Evolutionary conservation across 106 monocot genomes (phyloP).

Genomic region (Phalaenopsis equestris): DNA sequence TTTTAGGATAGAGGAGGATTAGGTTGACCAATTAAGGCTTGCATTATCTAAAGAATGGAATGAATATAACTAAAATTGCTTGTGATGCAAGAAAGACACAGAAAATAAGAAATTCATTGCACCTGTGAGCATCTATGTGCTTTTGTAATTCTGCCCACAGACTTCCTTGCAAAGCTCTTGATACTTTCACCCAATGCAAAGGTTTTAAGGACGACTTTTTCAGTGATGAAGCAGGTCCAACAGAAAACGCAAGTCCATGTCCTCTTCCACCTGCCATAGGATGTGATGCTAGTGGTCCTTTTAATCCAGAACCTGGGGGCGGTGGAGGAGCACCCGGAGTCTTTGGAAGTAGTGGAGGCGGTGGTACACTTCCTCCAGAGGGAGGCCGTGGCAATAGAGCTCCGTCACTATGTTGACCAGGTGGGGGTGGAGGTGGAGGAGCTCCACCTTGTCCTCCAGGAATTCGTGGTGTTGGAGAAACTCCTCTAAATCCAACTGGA

Average conservation of each 20-base stretch:
- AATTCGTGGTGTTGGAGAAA: not conserved
- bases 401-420: slow-evolving; percentile 10
- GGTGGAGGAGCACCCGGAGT: slow-evolving; percentile 48
- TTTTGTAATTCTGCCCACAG: slow-evolving; percentile 95
- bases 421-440: slow-evolving; percentile 3
- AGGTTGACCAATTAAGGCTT: not conserved
- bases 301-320: slow-evolving; percentile 22
- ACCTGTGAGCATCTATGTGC: slow-evolving; percentile 68
- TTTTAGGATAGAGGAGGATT: not conserved
- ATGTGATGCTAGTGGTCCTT: slow-evolving; percentile 19
- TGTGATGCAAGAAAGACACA: not conserved
- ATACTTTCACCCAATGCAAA: slow-evolving; percentile 94
- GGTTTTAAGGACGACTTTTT: slow-evolving; percentile 82
- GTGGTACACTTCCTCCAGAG: slow-evolving; percentile 7
- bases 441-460: not conserved
- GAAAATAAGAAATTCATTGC: slow-evolving; percentile 8
- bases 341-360: slow-evolving; percentile 17
- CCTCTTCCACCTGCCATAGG: slow-evolving; percentile 37
- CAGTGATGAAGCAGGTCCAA: slow-evolving; percentile 16
- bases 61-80: slow-evolving; percentile 10
- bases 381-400: slow-evolving; percentile 13
- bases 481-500: slow-evolving; percentile 3
- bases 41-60: not conserved
- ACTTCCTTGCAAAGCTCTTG: slow-evolving; percentile 90
- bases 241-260: slow-evolving; percentile 32